Evolutionary conservation across 2,329 filamentous ascomycete genomes (phyloP), one percentile per base, ranked within the genome.

Genomic region (Aureobasidium sp.): DNA sequence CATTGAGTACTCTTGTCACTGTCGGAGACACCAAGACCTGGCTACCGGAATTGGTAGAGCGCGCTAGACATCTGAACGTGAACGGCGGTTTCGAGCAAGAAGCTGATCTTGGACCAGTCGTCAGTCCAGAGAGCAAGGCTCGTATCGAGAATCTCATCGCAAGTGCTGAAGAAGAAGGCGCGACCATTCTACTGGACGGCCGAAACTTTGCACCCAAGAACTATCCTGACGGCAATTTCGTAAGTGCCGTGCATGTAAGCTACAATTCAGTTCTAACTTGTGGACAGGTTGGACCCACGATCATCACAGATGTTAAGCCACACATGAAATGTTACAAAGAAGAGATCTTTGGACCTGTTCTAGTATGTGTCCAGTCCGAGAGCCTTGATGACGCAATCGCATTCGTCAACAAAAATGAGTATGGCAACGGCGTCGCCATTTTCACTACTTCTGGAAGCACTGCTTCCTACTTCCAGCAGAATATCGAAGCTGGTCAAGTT

Each of bases 21-120:
- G 87, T 94, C 39, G 90, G 89, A 67, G 89, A 93, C 79, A 91
- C 89, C 51, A 90, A 90, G 78, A 83, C 89, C 63, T 95, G 90
- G 82, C 94, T 20, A 77, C 82, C 5, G 90, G 94, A 71, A 81
- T 94, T 60, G n/a, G 89, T 88, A 12, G 87, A 90, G 77, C 83
- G 85, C 64, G 89, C 90, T 61, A 89, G 87, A 77, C 76, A 77
- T 44, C 82, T 94, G 61, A 85, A 82, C 64, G 87, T 93, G 67
- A 86, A 92, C 72, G 90, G 88, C 68, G 90, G 90, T 5, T 94
- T 94, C 71, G 90, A 94, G 74, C 76, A 86, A 67, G 89, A 87
- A 63, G 86, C 89, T 20, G 90, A 94, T 71, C 80, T 94, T 10
- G 90, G 90, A 20, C 90, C 90, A 27, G 89, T 94, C 68, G 92